A percentile compares a stretch with the other conserved stretches of the same genome.
Evolutionary conservation across 2,329 filamentous ascomycete species (phyloP).

Genomic region (Diaporthe citrichinensis): DNA sequence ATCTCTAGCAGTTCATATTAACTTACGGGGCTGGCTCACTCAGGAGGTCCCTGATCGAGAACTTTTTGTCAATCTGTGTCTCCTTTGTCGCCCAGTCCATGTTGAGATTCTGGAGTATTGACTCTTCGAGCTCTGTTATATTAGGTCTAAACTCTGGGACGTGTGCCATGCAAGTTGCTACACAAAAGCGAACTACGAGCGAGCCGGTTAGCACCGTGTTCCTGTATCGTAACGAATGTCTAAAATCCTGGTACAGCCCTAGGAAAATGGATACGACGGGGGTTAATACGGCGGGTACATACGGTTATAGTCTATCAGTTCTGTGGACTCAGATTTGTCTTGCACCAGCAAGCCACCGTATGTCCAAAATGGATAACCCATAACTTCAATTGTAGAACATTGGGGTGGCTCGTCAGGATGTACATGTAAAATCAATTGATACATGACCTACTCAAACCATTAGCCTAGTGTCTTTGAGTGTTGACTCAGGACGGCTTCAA

Average conservation of each 20-base stretch:
- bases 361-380: background rate
- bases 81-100: conserved; percentile 1
- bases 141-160: background rate
- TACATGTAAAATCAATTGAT: conserved; percentile 4
- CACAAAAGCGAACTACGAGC: background rate
- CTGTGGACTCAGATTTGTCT: background rate
- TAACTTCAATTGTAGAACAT: background rate
- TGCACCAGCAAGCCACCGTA: conserved; percentile 11
- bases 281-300: background rate
- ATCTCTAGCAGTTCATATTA: background rate
- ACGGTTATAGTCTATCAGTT: conserved; percentile 14
- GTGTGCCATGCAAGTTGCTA: conserved; percentile 10
- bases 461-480: background rate
- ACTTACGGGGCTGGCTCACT: conserved; percentile 8
- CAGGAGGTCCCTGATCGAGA: conserved; percentile 22
- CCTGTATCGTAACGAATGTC: too few species aligned
- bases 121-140: background rate
- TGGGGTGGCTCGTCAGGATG: conserved; percentile 6
- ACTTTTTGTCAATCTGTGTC: background rate
- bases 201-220: background rate
- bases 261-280: background rate
- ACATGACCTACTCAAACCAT: conserved; percentile 11
- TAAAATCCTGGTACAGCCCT: too few species aligned
- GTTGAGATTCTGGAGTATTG: background rate
- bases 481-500: background rate